Evolutionary conservation across 1,284 basidiomycete genomes (phyloP), one percentile per base, ranked within the genome.

Genomic region (Ustilago loliicola): DNA sequence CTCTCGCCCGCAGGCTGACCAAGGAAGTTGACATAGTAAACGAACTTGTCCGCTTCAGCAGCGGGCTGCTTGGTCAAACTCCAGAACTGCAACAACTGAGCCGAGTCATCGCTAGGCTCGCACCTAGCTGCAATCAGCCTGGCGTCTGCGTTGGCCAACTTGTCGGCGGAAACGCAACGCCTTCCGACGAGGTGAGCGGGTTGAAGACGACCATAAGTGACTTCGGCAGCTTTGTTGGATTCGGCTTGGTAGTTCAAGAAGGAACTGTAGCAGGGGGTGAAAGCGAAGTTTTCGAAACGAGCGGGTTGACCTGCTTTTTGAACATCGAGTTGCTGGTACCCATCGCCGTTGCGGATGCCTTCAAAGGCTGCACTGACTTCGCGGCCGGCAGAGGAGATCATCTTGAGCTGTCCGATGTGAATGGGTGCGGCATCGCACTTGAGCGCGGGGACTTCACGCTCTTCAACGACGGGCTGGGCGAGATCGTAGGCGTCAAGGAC

Each of bases 51-150:
- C 6, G 17, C 71, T 11, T 61, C 56, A 23, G 51, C 51, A 29
- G 61, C 59, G 11, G 68, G 71, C 67, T 73, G 72, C 36, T 78
- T 71, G 61, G 77, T 77, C 47, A 80, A 48, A 56, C 63, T 74
- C 74, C 73, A 80, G 65, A 71, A 77, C 65, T 80, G 77, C 19
- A 63, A 34, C 30, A 80, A 50, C 63, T 80, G 77, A 45, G 56
- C 74, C 36, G 77, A 80, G 48, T 80, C 77, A 53, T 80, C 77
- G 27, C 60, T 61, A 23, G 58, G 51, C 1, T 63, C 53, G 59
- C 77, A 80, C 42, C 62, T 71, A 57, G 54, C 77, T 3, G 76
- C 67, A 52, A 78, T 62, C 42, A 78, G 48, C 1, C 76, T 54
- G 7, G 54, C 67, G 32, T 71, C 53, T 23, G 4, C 11, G n/a